Evolutionary conservation across 306 rosid genomes (phyloP).

Genomic region (Prunus fruticosa): DNA sequence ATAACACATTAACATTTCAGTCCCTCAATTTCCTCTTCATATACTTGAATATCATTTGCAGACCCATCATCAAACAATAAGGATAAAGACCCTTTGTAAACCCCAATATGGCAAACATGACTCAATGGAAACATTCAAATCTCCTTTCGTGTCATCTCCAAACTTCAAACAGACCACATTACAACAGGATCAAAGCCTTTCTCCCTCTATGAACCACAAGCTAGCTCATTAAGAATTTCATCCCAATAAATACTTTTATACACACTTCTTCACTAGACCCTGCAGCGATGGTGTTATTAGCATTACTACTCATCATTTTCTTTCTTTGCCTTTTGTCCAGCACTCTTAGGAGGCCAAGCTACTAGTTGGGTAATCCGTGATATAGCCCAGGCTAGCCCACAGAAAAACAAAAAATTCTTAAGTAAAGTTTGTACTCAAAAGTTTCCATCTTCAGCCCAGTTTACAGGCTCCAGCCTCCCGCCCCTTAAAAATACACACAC

Average conservation of each 20-base stretch:
- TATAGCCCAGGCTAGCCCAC: neutral
- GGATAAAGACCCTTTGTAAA: neutral
- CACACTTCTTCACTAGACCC: neutral
- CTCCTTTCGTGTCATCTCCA: neutral
- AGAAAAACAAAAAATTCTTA: neutral
- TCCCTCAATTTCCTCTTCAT: neutral
- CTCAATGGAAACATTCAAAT: neutral
- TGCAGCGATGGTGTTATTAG: neutral
- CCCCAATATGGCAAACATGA: neutral
- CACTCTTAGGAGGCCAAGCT: neutral
- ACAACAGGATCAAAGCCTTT: neutral
- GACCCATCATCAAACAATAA: neutral
- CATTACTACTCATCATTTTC: neutral
- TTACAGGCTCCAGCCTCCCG: neutral
- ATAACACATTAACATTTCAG: neutral
- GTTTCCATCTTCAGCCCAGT: neutral
- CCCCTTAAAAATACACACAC: neutral
- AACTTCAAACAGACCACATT: neutral
- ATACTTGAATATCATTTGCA: neutral
- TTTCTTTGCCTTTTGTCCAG: neutral
- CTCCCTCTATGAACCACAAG: neutral
- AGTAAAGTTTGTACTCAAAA: neutral
- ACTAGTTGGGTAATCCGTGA: neutral
- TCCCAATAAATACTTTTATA: neutral
- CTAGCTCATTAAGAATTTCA: neutral